These are phyloP conservation scores for Phytophthora fragariae DNA, from an alignment of 352 stramenopile species.

Conservation along the genomic window DNA sequence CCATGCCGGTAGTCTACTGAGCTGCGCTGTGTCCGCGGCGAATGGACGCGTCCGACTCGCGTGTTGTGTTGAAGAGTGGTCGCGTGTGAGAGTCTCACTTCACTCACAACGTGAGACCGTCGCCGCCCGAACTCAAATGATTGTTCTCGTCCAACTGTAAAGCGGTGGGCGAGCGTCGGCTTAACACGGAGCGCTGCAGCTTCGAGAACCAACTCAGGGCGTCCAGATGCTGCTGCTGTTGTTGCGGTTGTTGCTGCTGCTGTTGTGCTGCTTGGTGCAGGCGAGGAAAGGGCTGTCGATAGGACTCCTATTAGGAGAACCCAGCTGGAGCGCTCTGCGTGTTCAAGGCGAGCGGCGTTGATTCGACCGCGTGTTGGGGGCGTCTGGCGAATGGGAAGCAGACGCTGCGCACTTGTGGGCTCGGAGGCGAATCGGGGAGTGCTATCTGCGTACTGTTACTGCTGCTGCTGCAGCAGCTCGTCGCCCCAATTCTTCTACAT, in stretches of 20 bases:
- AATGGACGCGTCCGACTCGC: neutral
- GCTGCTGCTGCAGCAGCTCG: neutral
- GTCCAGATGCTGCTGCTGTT: constrained; percentile 15
- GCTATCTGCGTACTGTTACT: no score
- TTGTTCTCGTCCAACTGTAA: constrained; percentile 34
- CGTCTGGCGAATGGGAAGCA: constrained; percentile 5
- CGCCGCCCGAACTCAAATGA: constrained; percentile 5
- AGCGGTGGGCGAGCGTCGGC: neutral
- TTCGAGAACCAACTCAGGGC: constrained; percentile 7
- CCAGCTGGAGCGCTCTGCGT: constrained; percentile 8
- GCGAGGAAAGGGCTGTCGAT: no score
- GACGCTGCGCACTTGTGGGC: constrained; percentile 2
- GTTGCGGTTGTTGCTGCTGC: no score
- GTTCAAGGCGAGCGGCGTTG: constrained; percentile 4
- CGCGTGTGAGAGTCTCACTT: neutral
- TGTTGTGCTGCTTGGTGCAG: neutral
- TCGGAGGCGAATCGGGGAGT: constrained; percentile 22
- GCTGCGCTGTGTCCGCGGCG: no score
- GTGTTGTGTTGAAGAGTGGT: constrained; percentile 6
- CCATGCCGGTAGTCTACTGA: constrained; percentile 15
- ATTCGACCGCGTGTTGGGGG: neutral
- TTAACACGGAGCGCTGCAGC: no score
- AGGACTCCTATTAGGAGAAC: no score
- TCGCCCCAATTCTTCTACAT: constrained; percentile 12
- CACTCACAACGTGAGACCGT: constrained; percentile 7